These are phyloP conservation scores for Chytriomyces sp. DNA, from an alignment of 192 early-diverging fungal species.

Conservation along the genomic window DNA sequence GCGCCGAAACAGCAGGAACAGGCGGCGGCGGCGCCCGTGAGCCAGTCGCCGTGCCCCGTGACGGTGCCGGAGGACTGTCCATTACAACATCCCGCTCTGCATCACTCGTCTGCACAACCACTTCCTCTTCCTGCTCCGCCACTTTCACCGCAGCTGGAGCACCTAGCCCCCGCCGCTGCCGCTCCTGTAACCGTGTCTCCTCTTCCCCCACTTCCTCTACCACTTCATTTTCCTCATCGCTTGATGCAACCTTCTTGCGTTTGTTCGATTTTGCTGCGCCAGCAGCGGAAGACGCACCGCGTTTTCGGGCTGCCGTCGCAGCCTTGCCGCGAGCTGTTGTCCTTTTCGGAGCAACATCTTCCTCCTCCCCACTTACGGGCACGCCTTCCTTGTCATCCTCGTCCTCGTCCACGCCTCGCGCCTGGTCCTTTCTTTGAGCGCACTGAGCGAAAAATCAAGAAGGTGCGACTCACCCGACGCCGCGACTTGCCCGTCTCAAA, in stretches of 20 bases:
- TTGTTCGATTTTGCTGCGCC: not conserved
- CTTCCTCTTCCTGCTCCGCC: not conserved
- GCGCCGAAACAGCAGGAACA: not conserved
- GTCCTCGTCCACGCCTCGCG: not conserved
- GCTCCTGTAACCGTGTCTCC: too few relatives aligned
- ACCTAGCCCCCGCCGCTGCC: too few relatives aligned
- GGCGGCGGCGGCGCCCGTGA: not conserved
- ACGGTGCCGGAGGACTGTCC: not conserved
- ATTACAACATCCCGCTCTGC: not conserved
- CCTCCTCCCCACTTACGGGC: not conserved
- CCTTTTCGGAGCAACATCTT: constrained; percentile 1
- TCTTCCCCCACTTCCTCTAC: too few relatives aligned
- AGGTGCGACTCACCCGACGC: not conserved
- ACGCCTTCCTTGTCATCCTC: not conserved
- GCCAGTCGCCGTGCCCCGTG: not conserved
- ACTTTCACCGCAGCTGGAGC: too few relatives aligned
- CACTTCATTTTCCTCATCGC: not conserved
- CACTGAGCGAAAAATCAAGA: not conserved
- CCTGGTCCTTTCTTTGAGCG: not conserved
- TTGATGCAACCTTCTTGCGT: not conserved
- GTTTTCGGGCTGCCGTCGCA: not conserved
- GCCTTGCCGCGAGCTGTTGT: not conserved
- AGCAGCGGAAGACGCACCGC: not conserved
- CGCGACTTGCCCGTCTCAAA: constrained; percentile 1
- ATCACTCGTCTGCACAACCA: not conserved